Conservation (phyloP, 1,139 yeast species). For the Pichia sp. region DNA sequence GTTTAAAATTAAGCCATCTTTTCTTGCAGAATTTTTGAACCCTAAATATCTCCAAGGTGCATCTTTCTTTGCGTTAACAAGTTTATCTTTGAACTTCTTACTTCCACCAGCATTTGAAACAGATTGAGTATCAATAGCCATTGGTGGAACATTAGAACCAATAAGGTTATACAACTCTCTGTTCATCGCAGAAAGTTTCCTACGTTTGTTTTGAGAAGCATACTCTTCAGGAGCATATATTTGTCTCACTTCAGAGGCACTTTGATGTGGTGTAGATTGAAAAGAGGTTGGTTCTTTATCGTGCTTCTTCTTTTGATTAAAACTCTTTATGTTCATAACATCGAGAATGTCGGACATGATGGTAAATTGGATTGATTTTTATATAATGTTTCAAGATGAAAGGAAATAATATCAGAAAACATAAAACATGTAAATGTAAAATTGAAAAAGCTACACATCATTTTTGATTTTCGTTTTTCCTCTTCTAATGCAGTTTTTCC, state of each 20-base stretch:
- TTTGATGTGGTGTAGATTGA: conserved; percentile 9
- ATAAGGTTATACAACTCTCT: conserved; percentile 81
- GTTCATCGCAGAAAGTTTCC: conserved; percentile 61
- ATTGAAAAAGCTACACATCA: neutral
- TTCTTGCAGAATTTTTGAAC: conserved; percentile 51
- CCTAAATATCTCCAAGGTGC: conserved; percentile 67
- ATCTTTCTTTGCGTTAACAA: conserved; percentile 32
- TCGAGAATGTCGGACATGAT: conserved; percentile 48
- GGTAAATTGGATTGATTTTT: neutral
- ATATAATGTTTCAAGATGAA: neutral
- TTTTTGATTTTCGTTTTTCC: neutral
- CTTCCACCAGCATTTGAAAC: conserved; percentile 4
- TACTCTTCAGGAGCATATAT: conserved; percentile 14
- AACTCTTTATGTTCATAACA: conserved; percentile 58
- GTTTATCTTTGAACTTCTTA: conserved; percentile 56
- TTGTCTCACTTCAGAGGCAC: conserved; percentile 7
- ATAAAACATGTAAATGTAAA: neutral
- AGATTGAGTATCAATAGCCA: conserved; percentile 39
- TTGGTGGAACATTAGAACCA: conserved; percentile 92
- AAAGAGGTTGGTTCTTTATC: conserved; percentile 14
- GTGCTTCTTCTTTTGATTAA: conserved; percentile 28
- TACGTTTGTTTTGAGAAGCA: conserved; percentile 21
- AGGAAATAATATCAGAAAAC: neutral
- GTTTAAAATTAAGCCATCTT: conserved; percentile 41
- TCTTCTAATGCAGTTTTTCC: neutral